Evolutionary conservation across 768 basidiomycete genomes (phyloP).

Genomic region (Saitozyma sp.): DNA sequence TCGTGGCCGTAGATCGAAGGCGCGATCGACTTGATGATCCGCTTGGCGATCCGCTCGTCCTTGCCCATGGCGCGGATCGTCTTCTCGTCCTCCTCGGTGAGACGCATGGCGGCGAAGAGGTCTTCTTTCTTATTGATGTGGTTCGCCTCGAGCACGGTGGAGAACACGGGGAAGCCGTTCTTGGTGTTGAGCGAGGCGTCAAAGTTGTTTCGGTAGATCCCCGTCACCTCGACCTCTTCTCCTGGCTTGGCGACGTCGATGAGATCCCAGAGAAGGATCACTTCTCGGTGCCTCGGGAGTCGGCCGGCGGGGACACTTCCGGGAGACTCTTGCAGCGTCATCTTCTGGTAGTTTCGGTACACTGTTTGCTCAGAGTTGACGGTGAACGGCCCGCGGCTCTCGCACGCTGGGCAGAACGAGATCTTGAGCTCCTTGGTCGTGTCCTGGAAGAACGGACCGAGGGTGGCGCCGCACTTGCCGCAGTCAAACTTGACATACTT

Average conservation of each 20-base stretch:
- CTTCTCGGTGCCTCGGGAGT: slow-evolving; percentile 92
- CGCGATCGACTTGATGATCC: slow-evolving; percentile 97
- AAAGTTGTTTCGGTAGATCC: slow-evolving; percentile 97
- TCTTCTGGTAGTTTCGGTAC: slow-evolving; percentile 97
- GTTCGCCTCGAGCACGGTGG: slow-evolving; percentile 96
- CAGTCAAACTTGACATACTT: slow-evolving; percentile 99
- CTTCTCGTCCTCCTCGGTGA: slow-evolving; percentile 95
- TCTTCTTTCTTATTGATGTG: slow-evolving; percentile 99
- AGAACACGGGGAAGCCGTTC: slow-evolving; percentile 99
- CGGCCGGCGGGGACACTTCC: slow-evolving; percentile 97
- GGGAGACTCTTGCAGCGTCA: slow-evolving; percentile 97
- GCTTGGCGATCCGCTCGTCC: slow-evolving; percentile 92
- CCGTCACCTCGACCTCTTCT: slow-evolving; percentile 97
- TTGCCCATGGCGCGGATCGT: slow-evolving; percentile 82
- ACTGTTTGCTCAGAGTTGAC: slow-evolving; percentile 98
- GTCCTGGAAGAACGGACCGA: slow-evolving; percentile 98
- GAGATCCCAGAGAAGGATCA: slow-evolving; percentile 94
- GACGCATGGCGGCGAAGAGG: slow-evolving; percentile 93
- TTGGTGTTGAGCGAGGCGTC: slow-evolving; percentile 97
- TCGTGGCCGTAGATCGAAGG: slow-evolving; percentile 99
- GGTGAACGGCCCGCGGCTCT: slow-evolving; percentile 89
- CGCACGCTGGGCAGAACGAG: slow-evolving; percentile 91
- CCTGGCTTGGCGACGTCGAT: slow-evolving; percentile 98
- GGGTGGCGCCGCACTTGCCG: slow-evolving; percentile 84
- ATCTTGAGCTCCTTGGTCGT: slow-evolving; percentile 90